Base-by-base conservation (phyloP, 139 green algal species). In the Chlamydomonas asymmetrica region DNA sequence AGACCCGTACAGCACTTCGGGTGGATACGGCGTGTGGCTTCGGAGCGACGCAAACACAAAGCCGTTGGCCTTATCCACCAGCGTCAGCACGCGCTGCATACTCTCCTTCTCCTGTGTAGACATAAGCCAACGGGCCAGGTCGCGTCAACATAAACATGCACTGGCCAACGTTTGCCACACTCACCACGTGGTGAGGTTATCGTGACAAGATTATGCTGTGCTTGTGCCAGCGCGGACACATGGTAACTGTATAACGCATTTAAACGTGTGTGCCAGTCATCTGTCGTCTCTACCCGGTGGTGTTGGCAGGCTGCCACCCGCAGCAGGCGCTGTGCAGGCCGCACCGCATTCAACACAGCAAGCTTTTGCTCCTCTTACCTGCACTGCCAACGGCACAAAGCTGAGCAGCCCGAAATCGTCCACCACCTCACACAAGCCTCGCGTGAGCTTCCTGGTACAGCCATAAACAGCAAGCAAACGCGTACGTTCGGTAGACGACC, bases 341-440 rank as follows among this genome's bases (percentile, higher is more conserved):
- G n/a, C n/a, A n/a, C n/a, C n/a, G n/a, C n/a, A n/a, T n/a, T n/a
- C n/a, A n/a, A n/a, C n/a, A n/a, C n/a, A n/a, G n/a, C n/a, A n/a
- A n/a, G n/a, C n/a, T n/a, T n/a, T n/a, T n/a, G n/a, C n/a, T 45
- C 22, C 13, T 29, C 81, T 10, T 45, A 92, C 88, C 84, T 97
- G 83, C 18, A 98, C 92, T 3, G 91, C 88, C 54, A 99, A 73
- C 0, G 95, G 92, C 20, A 80, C 75, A 74, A 98, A 99, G 29
- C 61, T 79, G 9, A 99, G 84, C 29, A 99, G 82, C 4, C 87
- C 86, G 78, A 89, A 98, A 63, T 97, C 95, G 67, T 98, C 88
- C 8, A 99, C 87, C 63, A 97, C 71, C 75, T 96, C 91, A 56
- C 86, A 92, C 8, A 97, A 66, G 1, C 69, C 86, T 4, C 64